Evolutionary conservation across 176 grass and related monocot genomes (phyloP).

Genomic region (Aegilops tauschii): DNA sequence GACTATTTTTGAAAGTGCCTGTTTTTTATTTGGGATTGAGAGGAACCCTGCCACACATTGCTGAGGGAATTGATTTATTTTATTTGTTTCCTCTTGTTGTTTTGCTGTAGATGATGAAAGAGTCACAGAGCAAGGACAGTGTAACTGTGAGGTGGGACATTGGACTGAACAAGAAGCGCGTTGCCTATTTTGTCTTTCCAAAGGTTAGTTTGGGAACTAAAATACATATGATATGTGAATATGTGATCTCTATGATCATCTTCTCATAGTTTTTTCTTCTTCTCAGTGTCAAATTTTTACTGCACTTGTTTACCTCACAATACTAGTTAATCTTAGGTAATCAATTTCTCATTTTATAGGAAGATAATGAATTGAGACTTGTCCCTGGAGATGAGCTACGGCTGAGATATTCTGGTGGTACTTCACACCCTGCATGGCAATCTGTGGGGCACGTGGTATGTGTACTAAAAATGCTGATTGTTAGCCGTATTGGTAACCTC

Average conservation of each 20-base stretch:
- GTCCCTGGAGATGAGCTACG: slow-evolving; percentile 98
- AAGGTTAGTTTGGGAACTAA: slow-evolving; percentile 61
- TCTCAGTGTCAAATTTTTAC: not conserved
- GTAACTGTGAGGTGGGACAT: slow-evolving; percentile 94
- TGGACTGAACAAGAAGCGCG: slow-evolving; percentile 96
- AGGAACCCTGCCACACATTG: not conserved
- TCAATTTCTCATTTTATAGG: slow-evolving; percentile 55
- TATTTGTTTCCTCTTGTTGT: slow-evolving; percentile 10
- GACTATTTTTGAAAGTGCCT: not conserved
- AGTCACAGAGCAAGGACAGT: slow-evolving; percentile 99
- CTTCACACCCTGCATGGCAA: slow-evolving; percentile 93
- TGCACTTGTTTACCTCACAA: slow-evolving; percentile 9
- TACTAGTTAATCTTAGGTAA: slow-evolving; percentile 1
- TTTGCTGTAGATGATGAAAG: slow-evolving; percentile 93
- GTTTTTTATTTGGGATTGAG: not conserved
- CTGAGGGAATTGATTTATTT: not conserved
- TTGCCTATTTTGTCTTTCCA: slow-evolving; percentile 98
- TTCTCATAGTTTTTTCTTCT: not conserved
- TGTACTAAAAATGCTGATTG: slow-evolving; percentile 12
- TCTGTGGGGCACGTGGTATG: slow-evolving; percentile 99
- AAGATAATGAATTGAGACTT: slow-evolving; percentile 99
- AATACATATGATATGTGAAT: not conserved
- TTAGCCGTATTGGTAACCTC: not conserved
- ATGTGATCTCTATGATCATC: not conserved
- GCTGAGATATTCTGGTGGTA: slow-evolving; percentile 89